Conservation (phyloP, 495 filamentous ascomycete genomes). For the Penicillium subrubescens region DNA sequence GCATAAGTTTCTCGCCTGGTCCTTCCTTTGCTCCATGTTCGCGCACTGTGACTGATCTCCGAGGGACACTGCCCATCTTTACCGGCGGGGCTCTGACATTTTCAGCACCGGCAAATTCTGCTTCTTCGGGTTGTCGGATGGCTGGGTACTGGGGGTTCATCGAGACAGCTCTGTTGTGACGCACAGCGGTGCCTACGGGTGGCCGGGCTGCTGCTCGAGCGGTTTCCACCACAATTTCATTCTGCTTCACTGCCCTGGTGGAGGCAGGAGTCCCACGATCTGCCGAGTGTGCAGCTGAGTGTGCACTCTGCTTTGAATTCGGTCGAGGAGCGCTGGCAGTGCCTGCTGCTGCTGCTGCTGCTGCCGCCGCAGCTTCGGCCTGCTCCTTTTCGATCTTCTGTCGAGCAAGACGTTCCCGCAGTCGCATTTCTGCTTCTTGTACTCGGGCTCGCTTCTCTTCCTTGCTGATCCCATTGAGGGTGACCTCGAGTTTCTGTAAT, state of each 20-base stretch:
- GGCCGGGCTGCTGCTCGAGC: constrained; percentile 13
- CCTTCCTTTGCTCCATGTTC: constrained; percentile 23
- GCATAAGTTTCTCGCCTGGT: constrained; percentile 8
- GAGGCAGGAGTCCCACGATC: background rate
- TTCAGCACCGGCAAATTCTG: constrained; percentile 22
- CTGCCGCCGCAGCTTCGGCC: constrained; percentile 17
- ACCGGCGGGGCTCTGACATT: constrained; percentile 11
- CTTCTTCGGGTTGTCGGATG: constrained; percentile 19
- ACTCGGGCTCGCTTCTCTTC: constrained; percentile 83
- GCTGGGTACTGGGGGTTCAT: constrained; percentile 22
- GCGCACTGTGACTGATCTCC: constrained; percentile 36
- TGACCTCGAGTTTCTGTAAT: constrained; percentile 86
- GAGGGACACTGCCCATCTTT: constrained; percentile 30
- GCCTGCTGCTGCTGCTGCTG: constrained; percentile 5
- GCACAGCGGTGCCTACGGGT: constrained; percentile 10
- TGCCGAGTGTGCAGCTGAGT: constrained; percentile 6
- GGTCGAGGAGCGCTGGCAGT: constrained; percentile 1
- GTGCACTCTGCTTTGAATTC: constrained; percentile 11
- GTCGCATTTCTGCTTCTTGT: constrained; percentile 71
- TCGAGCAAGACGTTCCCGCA: constrained; percentile 51
- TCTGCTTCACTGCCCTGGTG: constrained; percentile 5
- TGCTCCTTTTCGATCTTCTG: constrained; percentile 31
- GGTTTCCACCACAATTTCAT: constrained; percentile 3
- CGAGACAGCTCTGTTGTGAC: constrained; percentile 23
- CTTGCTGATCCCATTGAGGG: constrained; percentile 85